Percentiles rank a stretch among this genome's conserved stretches.
These are phyloP conservation scores for Tirmania nivea DNA, from an alignment of 495 filamentous ascomycete genomes.

Conservation along the genomic window DNA sequence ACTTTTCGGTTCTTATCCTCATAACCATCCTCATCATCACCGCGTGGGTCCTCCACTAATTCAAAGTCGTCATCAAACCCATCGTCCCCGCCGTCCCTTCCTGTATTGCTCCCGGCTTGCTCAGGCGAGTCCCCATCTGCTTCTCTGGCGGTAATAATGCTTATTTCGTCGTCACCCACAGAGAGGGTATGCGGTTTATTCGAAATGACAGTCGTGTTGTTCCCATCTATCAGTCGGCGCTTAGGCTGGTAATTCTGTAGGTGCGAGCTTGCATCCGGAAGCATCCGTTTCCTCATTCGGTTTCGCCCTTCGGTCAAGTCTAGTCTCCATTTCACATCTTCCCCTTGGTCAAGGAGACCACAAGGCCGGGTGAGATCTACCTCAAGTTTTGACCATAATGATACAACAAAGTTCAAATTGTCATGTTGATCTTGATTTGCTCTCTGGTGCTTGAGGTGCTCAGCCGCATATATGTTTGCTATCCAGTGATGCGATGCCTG, in stretches of 20 bases:
- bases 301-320: slow-evolving; percentile 91
- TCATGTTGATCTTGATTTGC: slow-evolving; percentile 82
- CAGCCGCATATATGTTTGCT: slow-evolving; percentile 78
- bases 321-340: slow-evolving; percentile 58
- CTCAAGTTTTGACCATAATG: slow-evolving; percentile 51
- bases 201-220: slow-evolving; percentile 14
- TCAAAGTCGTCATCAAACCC: slow-evolving; percentile 75
- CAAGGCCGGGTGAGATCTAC: slow-evolving; percentile 52
- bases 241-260: slow-evolving; percentile 72
- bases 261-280: slow-evolving; percentile 47
- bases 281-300: slow-evolving; percentile 71
- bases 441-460: slow-evolving; percentile 76
- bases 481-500: slow-evolving; percentile 73
- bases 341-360: slow-evolving; percentile 48
- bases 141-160: slow-evolving; percentile 16
- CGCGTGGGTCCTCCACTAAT: slow-evolving; percentile 59
- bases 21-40: slow-evolving; percentile 63
- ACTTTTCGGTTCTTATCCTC: slow-evolving; percentile 97
- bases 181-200: slow-evolving; percentile 15
- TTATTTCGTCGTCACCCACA: slow-evolving; percentile 20
- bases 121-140: slow-evolving; percentile 10
- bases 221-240: slow-evolving; percentile 22
- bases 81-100: slow-evolving; percentile 26
- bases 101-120: slow-evolving; percentile 12
- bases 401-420: slow-evolving; percentile 48